Evolutionary conservation across 2,329 filamentous ascomycete species (phyloP).

Genomic region (Penicillium vulpinum): DNA sequence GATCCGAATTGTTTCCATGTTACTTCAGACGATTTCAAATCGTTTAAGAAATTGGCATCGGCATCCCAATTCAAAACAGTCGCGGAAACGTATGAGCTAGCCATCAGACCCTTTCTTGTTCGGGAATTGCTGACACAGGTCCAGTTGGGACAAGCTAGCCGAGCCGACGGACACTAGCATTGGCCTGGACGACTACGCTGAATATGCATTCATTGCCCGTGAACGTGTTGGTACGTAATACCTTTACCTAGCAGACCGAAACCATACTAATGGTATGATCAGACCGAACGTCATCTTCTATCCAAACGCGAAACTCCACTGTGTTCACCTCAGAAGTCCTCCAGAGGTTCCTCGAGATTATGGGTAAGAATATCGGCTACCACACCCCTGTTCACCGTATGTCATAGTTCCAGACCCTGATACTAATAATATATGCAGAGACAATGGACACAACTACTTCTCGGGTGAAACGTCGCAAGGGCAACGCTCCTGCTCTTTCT

Average conservation of each 20-base stretch:
- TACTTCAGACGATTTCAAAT: constrained; percentile 17
- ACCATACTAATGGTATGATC: too few species aligned
- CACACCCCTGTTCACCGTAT: constrained; percentile 30
- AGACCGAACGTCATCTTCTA: constrained; percentile 35
- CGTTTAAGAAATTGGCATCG: constrained; percentile 18
- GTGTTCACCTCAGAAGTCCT: constrained; percentile 35
- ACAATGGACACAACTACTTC: constrained; percentile 23
- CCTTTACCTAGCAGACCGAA: too few species aligned
- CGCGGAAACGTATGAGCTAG: constrained; percentile 21
- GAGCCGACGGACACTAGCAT: constrained; percentile 21
- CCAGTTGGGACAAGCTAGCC: constrained; percentile 31
- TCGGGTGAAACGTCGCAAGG: constrained; percentile 33
- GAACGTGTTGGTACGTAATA: constrained; percentile 22
- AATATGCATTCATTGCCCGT: constrained; percentile 29
- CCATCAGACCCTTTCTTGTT: constrained; percentile 11
- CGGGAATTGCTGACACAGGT: constrained; percentile 10
- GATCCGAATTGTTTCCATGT: too few species aligned
- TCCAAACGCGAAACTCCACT: too few species aligned
- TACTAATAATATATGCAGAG: constrained; percentile 1
- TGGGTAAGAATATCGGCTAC: constrained; percentile 33
- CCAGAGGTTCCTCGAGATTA: constrained; percentile 37
- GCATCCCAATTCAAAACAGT: constrained; percentile 24
- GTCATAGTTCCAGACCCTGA: constrained; percentile 4
- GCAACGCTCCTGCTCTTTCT: constrained; percentile 19
- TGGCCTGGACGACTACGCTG: constrained; percentile 21